Evolutionary conservation across 257 asterid genomes (phyloP).

Genomic region (Cordia subcordata): DNA sequence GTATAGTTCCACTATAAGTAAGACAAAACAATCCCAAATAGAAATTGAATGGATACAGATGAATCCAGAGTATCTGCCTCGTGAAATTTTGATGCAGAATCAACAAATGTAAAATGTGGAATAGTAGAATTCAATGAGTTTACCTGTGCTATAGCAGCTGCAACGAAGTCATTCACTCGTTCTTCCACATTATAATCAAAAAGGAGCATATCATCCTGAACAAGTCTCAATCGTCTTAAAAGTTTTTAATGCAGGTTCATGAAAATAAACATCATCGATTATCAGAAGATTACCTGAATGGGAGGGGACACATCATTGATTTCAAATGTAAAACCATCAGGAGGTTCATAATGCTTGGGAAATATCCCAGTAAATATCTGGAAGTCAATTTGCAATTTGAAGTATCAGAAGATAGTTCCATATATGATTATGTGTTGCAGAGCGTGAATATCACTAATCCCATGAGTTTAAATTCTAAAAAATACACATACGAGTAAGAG

Average conservation of each 20-base stretch:
- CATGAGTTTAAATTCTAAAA: not conserved
- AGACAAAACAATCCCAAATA: too few relatives aligned
- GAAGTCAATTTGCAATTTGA: constrained; percentile 6
- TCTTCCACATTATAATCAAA: constrained; percentile 71
- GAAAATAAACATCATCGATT: constrained; percentile 6
- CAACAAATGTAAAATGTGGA: not conserved
- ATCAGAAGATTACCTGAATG: constrained; percentile 50
- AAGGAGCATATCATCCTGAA: constrained; percentile 65
- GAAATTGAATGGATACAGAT: too few relatives aligned
- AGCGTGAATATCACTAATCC: not conserved
- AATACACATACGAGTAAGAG: constrained; percentile 2
- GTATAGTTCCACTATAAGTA: too few relatives aligned
- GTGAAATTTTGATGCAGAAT: not conserved
- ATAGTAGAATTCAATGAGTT: not conserved
- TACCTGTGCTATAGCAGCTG: constrained; percentile 75
- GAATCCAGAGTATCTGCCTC: too few relatives aligned
- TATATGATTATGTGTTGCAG: not conserved
- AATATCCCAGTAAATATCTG: constrained; percentile 82
- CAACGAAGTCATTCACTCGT: constrained; percentile 73
- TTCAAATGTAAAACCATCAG: constrained; percentile 74
- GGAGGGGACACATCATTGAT: constrained; percentile 63
- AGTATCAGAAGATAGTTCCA: not conserved
- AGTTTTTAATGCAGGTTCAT: constrained; percentile 15
- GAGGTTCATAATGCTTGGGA: constrained; percentile 65
- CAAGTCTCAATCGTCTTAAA: constrained; percentile 15